Evolutionary conservation across 495 filamentous ascomycete species (phyloP).

Genomic region (Talaromyces wortmannii): DNA sequence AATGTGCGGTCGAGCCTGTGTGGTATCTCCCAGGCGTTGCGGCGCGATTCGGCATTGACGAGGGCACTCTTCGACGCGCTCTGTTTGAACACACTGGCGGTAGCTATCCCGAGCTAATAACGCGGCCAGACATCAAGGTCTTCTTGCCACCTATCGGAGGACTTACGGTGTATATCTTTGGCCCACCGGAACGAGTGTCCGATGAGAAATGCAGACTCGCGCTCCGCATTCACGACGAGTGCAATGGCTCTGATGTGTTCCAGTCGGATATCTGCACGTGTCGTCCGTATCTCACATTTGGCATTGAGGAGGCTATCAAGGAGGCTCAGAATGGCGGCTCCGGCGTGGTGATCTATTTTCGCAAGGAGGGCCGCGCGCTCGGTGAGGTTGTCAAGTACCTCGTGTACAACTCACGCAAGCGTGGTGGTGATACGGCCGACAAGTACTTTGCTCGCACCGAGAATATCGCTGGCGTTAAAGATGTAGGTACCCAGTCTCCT

Average conservation of each 20-base stretch:
- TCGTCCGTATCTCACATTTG: slow-evolving; percentile 92
- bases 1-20: slow-evolving; percentile 90
- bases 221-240: slow-evolving; percentile 92
- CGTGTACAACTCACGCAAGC: slow-evolving; percentile 86
- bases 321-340: slow-evolving; percentile 91
- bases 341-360: slow-evolving; percentile 98
- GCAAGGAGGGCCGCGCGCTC: slow-evolving; percentile 90
- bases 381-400: slow-evolving; percentile 96
- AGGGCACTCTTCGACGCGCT: slow-evolving; percentile 74
- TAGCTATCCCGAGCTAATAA: slow-evolving; percentile 87
- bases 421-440: slow-evolving; percentile 79
- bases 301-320: slow-evolving; percentile 92
- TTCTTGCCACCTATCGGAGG: slow-evolving; percentile 96
- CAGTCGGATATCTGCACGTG: slow-evolving; percentile 98
- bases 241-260: slow-evolving; percentile 97
- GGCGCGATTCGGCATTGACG: slow-evolving; percentile 90
- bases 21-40: slow-evolving; percentile 97
- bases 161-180: slow-evolving; percentile 94
- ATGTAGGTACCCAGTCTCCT: slow-evolving; percentile 18
- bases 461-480: slow-evolving; percentile 92
- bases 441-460: slow-evolving; percentile 97
- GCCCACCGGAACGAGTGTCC: slow-evolving; percentile 85
- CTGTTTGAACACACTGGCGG: slow-evolving; percentile 95
- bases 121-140: slow-evolving; percentile 88
- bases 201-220: slow-evolving; percentile 78